These are phyloP conservation scores for Boletus subparvulus DNA, from an alignment of 768 basidiomycete genomes.

Conservation along the genomic window DNA sequence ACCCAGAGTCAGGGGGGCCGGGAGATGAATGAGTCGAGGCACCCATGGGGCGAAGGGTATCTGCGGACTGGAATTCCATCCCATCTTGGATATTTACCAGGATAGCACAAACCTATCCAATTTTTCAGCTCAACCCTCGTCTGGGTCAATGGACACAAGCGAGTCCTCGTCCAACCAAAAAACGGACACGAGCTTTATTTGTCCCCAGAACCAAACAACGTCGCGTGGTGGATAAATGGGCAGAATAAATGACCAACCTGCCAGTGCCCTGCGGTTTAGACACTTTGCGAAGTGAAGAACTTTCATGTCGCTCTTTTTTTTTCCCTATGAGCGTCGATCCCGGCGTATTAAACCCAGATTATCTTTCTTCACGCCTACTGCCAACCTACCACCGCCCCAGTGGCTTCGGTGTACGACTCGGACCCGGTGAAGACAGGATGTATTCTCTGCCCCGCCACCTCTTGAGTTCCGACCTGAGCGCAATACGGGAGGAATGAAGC, in stretches of 20 bases:
- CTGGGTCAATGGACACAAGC: not conserved
- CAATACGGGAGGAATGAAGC: not conserved
- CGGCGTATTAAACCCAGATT: conserved; percentile 6
- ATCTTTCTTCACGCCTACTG: not conserved
- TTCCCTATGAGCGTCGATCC: conserved; percentile 13
- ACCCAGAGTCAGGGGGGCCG: not conserved
- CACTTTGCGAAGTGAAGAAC: conserved; percentile 10
- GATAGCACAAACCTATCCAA: not conserved
- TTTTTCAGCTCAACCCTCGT: not conserved
- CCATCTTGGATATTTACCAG: not conserved
- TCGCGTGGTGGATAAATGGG: conserved; percentile 14
- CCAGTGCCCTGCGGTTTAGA: not conserved
- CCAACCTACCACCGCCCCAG: not conserved
- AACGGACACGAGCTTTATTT: conserved; percentile 5
- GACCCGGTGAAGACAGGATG: not conserved
- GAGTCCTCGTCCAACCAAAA: not conserved
- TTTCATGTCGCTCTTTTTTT: conserved; percentile 3
- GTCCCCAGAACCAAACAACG: conserved; percentile 16
- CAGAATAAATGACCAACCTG: not conserved
- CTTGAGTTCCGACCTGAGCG: not conserved
- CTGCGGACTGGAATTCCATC: not conserved
- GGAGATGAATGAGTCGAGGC: not conserved
- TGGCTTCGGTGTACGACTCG: not conserved
- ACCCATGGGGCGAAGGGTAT: conserved; percentile 21
- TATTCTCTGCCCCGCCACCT: conserved; percentile 1